Evolutionary conservation across 164 flowering plant species (phyloP).

Genomic region (Tetrastigma voinierianum): DNA sequence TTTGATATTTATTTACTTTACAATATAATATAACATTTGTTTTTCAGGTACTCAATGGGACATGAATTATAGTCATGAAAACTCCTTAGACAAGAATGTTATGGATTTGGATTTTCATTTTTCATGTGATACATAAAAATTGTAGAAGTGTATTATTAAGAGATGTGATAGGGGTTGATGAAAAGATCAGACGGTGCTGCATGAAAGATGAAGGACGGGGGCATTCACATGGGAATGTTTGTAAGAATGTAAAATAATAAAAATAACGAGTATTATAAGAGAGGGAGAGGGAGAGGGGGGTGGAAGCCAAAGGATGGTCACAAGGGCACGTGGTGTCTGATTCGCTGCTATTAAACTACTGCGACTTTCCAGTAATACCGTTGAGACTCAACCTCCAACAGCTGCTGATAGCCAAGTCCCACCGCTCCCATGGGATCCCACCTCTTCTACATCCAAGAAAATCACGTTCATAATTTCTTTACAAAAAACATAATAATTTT

Average conservation of each 20-base stretch:
- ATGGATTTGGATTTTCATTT: too few relatives aligned
- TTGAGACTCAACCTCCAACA: slow-evolving; percentile 39
- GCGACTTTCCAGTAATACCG: slow-evolving; percentile 50
- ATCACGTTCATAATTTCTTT: too few relatives aligned
- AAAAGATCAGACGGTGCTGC: slow-evolving; percentile 10
- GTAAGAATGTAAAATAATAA: slow-evolving; percentile 3
- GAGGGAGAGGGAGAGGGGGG: too few relatives aligned
- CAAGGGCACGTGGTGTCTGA: slow-evolving; percentile 57
- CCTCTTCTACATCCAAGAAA: slow-evolving; percentile 7
- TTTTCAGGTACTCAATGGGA: too few relatives aligned
- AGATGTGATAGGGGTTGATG: too few relatives aligned
- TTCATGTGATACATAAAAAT: too few relatives aligned
- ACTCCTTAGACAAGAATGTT: too few relatives aligned
- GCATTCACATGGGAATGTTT: slow-evolving; percentile 7
- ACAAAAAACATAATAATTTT: too few relatives aligned
- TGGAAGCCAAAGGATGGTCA: slow-evolving; percentile 17
- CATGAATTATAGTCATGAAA: too few relatives aligned
- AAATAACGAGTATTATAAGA: slow-evolving; percentile 13
- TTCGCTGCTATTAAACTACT: slow-evolving; percentile 30
- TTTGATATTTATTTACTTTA: too few relatives aligned
- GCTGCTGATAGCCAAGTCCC: slow-evolving; percentile 58
- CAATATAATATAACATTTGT: too few relatives aligned
- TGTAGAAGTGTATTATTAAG: too few relatives aligned
- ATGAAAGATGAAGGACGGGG: neutral
- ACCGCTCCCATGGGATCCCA: slow-evolving; percentile 53